Evolutionary conservation across 2,329 filamentous ascomycete genomes (phyloP).

Genomic region (Chrysosporium queenslandicum): DNA sequence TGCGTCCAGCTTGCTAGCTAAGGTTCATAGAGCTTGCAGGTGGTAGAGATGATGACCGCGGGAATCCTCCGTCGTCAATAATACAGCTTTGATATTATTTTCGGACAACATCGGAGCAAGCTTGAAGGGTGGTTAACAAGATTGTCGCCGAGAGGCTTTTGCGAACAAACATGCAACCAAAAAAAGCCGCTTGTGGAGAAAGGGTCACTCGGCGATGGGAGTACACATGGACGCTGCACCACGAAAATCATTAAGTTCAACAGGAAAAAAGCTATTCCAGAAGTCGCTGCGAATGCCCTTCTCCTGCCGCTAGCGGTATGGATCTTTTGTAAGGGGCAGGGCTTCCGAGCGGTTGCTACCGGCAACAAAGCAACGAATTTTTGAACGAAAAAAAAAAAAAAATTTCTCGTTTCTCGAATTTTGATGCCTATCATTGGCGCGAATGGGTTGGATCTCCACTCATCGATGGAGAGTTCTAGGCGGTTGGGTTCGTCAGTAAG

Average conservation of each 20-base stretch:
- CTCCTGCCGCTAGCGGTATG: not conserved
- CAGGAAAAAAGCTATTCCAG: not conserved
- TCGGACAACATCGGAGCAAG: conserved; percentile 1
- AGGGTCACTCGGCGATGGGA: not conserved
- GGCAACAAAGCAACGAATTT: conserved; percentile 7
- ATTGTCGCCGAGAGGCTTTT: not conserved
- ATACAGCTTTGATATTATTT: not conserved
- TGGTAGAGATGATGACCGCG: too few species aligned
- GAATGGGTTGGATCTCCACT: not conserved
- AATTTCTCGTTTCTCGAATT: not conserved
- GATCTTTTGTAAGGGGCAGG: too few species aligned
- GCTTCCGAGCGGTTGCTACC: conserved; percentile 5
- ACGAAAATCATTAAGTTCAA: not conserved
- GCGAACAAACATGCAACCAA: not conserved
- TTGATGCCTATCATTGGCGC: not conserved
- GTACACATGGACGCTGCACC: not conserved
- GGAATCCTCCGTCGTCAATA: not conserved
- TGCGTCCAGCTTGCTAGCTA: not conserved
- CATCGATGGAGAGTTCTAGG: not conserved
- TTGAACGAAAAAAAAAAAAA: not conserved
- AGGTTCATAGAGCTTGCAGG: too few species aligned
- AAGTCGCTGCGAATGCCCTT: not conserved
- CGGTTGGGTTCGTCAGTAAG: conserved; percentile 3
- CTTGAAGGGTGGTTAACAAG: not conserved
- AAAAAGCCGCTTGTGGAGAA: not conserved